Percentiles rank a stretch among this genome's conserved stretches.
These are phyloP conservation scores for Hanseniaspora lindneri DNA, from an alignment of 805 yeast species.

Conservation along the genomic window DNA sequence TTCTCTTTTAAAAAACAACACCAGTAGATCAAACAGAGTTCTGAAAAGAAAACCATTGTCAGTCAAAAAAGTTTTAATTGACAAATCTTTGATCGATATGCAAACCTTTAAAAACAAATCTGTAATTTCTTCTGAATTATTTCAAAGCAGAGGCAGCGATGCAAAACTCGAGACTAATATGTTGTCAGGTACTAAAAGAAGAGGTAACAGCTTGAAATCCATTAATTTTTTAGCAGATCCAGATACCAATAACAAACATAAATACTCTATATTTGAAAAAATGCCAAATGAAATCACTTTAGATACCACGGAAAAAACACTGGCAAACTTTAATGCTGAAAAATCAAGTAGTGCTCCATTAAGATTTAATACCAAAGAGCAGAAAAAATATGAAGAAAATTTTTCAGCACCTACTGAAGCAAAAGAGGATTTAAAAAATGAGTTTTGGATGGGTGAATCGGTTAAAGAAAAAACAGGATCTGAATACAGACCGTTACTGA, in stretches of 20 bases:
- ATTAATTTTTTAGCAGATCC: neutral
- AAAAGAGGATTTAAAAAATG: constrained; percentile 7
- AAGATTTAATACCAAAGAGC: neutral
- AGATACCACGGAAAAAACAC: neutral
- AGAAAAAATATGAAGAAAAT: no score
- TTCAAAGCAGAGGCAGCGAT: neutral
- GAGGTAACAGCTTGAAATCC: neutral
- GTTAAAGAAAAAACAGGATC: neutral
- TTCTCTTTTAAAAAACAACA: neutral
- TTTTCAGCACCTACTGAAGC: neutral
- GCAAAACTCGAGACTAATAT: neutral
- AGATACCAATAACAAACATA: neutral
- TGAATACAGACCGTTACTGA: constrained; percentile 10
- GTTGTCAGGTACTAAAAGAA: neutral
- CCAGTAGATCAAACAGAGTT: neutral
- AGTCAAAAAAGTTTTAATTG: neutral
- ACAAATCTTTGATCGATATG: no score
- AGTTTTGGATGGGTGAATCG: constrained; percentile 4
- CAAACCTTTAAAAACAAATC: neutral
- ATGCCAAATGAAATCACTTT: neutral
- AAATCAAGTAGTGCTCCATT: constrained; percentile 11
- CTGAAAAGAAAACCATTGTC: neutral
- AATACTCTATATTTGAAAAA: neutral
- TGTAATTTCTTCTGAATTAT: neutral
- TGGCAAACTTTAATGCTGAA: constrained; percentile 10